Base-by-base conservation (phyloP, 2,329 filamentous ascomycete genomes). In the Pseudogymnoascus sp. region DNA sequence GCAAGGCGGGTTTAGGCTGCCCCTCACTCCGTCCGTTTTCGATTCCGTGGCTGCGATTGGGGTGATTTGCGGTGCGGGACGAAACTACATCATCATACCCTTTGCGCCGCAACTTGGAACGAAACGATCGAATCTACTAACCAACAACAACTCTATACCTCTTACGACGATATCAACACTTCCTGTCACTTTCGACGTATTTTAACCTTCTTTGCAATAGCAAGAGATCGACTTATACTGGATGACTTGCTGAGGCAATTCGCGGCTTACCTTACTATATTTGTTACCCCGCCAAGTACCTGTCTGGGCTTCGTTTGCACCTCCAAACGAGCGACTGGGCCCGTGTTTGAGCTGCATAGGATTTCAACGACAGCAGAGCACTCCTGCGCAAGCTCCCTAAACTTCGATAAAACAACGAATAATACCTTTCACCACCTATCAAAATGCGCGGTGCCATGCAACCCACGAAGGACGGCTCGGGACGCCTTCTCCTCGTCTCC, bases 401-500 rank as follows among this genome's bases (percentile, higher is more conserved):
- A 31, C n/a, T 2, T 31, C 26, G 23, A 31, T 18, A 11, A 11
- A 54, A 5, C 47, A 54, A 54, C 26, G 8, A 54, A 31, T 54
- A 54, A 54, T 31, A 31, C 8, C 23, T 5, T n/a, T 26, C 21
- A 47, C 5, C 10, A 26, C 42, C 42, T 8, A 6, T 54, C 7
- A 31, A 54, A 31, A 54, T 54, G 47, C 23, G 47, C 47, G 8
- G 23, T 14, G 47, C 47, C 47, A 2, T 54, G 5, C 47, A 54
- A 31, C 47, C 47, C n/a, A 16, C 47, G 4, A 54, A 54, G n/a
- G 47, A 54, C 40, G 31, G 39, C 40, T 64, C 64, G 2, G 71
- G 70, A 65, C 69, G 84, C 67, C 82, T 97, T 62, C 84, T 97
- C 61, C 86, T 97, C 59, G 87, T 97, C 70, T 97, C 93, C 37